Percentiles rank a stretch among this genome's conserved stretches.
phyloP scores from a whole-genome alignment of 116 monocot species.

The Zostera marina region DNA sequence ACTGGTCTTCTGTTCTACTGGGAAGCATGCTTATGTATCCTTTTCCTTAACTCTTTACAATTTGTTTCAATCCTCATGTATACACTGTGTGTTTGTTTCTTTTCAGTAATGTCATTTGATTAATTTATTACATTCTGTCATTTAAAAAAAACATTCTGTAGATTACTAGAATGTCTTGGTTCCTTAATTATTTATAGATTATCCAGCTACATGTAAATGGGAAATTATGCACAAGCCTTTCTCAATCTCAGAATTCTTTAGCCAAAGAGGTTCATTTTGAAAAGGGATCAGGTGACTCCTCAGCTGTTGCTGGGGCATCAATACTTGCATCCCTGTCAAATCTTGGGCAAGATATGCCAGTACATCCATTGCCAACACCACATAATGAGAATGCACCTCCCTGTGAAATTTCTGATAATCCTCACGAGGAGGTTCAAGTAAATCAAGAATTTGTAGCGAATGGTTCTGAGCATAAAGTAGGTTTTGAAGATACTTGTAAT shows the following conservation, averaged over 20 bases:
- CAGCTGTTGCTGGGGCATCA: conserved; percentile 76
- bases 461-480: conserved; percentile 12
- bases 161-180: too few species aligned
- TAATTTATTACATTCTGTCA: too few species aligned
- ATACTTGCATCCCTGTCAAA: conserved; percentile 76
- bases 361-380: conserved; percentile 18
- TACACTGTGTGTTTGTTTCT: not conserved
- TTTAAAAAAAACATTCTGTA: too few species aligned
- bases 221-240: conserved; percentile 16
- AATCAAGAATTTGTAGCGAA: conserved; percentile 9
- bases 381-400: conserved; percentile 28
- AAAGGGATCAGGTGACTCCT: conserved; percentile 40
- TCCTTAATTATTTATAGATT: conserved; percentile 20
- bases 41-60: not conserved
- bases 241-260: conserved; percentile 17
- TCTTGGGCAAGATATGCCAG: conserved; percentile 29
- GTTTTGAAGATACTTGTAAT: not conserved
- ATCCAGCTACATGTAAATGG: conserved; percentile 43
- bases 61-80: not conserved
- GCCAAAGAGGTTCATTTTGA: conserved; percentile 33
- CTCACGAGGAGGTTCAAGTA: conserved; percentile 13
- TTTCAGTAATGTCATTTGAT: too few species aligned
- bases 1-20: conserved; percentile 58
- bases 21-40: conserved; percentile 98
- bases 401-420: conserved; percentile 19